Evolutionary conservation across 2,329 filamentous ascomycete genomes (phyloP).

Genomic region (Microdochium nivale): DNA sequence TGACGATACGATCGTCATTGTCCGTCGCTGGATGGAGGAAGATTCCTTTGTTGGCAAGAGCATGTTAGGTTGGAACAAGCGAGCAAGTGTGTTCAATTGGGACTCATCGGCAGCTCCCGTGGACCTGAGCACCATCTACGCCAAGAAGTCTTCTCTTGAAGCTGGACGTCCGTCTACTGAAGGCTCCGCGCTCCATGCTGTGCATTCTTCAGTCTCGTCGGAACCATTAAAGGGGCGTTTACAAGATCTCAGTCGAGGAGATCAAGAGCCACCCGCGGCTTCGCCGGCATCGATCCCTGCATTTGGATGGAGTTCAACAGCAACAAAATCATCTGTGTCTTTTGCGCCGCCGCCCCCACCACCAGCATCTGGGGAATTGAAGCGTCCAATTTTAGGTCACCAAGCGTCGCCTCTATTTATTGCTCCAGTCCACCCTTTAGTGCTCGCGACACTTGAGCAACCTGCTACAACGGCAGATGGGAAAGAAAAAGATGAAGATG

Average conservation of each 20-base stretch:
- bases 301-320: slow-evolving; percentile 22
- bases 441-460: background rate
- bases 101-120: slow-evolving; percentile 42
- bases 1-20: slow-evolving; percentile 45
- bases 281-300: slow-evolving; percentile 15
- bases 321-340: slow-evolving; percentile 1
- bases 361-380: background rate
- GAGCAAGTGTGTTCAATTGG: slow-evolving; percentile 52
- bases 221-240: background rate
- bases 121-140: slow-evolving; percentile 36
- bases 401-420: background rate
- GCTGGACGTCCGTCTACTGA: slow-evolving; percentile 15
- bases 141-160: slow-evolving; percentile 20
- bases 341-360: slow-evolving; percentile 5
- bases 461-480: background rate
- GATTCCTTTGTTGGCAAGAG: slow-evolving; percentile 47
- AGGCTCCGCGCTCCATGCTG: slow-evolving; percentile 6
- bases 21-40: slow-evolving; percentile 59
- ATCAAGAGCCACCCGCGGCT: background rate
- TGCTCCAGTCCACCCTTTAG: background rate
- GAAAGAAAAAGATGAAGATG: too few species aligned
- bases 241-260: background rate
- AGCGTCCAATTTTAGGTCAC: background rate
- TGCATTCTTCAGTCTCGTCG: background rate
- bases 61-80: slow-evolving; percentile 31